Percentiles rank a stretch among this genome's conserved stretches.
phyloP scores from a whole-genome alignment of 2,329 filamentous ascomycete species.

The Herpotrichia juniperi region DNA sequence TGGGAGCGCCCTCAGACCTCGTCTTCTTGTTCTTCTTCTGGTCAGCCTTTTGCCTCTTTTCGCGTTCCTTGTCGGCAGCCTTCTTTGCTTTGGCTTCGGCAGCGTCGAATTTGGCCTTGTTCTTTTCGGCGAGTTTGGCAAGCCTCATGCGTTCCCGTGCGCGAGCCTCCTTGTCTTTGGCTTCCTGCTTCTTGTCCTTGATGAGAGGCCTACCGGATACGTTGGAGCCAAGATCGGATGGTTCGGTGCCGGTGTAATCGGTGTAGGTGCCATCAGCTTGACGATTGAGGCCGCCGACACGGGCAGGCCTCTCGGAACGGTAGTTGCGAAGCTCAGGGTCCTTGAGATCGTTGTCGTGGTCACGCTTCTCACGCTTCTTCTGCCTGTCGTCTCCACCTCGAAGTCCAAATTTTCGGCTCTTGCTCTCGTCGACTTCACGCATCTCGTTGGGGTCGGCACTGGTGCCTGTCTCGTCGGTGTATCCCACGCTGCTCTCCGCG shows the following conservation, averaged over 20 bases:
- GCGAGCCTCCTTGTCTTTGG: slow-evolving; percentile 43
- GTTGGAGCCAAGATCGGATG: slow-evolving; percentile 63
- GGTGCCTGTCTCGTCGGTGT: slow-evolving; percentile 53
- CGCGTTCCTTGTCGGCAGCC: slow-evolving; percentile 45
- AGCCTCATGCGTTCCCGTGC: slow-evolving; percentile 59
- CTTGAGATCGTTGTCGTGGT: slow-evolving; percentile 58
- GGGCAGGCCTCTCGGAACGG: slow-evolving; percentile 82
- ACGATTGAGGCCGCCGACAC: slow-evolving; percentile 88
- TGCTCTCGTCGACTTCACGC: slow-evolving; percentile 48
- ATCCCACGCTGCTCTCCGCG: slow-evolving; percentile 47
- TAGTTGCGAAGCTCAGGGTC: slow-evolving; percentile 77
- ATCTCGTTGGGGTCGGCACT: slow-evolving; percentile 51
- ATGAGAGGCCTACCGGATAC: slow-evolving; percentile 52
- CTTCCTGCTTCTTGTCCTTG: slow-evolving; percentile 48
- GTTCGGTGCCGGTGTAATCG: slow-evolving; percentile 74
- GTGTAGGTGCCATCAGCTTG: slow-evolving; percentile 78
- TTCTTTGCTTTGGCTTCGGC: slow-evolving; percentile 52
- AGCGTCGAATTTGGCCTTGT: slow-evolving; percentile 37
- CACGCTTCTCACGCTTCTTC: slow-evolving; percentile 60
- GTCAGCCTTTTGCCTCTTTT: slow-evolving; percentile 46
- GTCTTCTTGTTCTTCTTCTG: slow-evolving; percentile 53
- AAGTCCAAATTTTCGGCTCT: slow-evolving; percentile 49
- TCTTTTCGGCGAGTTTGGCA: slow-evolving; percentile 50
- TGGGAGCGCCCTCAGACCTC: slow-evolving; percentile 30
- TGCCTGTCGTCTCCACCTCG: slow-evolving; percentile 51